A percentile compares a stretch with the other conserved stretches of the same genome.
phyloP scores from a whole-genome alignment of 805 yeast genomes.

The Hanseniaspora thailandica region DNA sequence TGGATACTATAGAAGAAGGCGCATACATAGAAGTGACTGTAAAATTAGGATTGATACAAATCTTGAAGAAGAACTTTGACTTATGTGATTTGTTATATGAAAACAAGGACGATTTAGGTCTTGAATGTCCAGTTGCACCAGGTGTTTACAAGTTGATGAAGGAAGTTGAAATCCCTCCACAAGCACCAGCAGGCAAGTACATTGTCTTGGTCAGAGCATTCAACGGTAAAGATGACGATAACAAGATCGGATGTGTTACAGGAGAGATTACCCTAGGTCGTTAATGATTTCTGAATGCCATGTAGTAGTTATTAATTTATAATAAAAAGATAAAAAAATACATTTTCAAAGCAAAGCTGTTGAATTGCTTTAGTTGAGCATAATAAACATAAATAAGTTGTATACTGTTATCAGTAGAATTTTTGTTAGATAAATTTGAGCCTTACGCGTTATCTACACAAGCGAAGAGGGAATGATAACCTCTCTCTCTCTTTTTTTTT shows the following conservation, averaged over 20 bases:
- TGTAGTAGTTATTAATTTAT: too few species aligned
- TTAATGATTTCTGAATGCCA: too few species aligned
- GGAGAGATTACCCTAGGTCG: slow-evolving; percentile 46
- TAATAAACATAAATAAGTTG: too few species aligned
- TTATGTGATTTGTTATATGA: slow-evolving; percentile 77
- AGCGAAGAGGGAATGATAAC: too few species aligned
- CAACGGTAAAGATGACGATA: slow-evolving; percentile 57
- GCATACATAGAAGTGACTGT: slow-evolving; percentile 93
- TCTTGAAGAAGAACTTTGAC: slow-evolving; percentile 82
- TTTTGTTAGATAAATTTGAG: too few species aligned
- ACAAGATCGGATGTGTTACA: slow-evolving; percentile 66
- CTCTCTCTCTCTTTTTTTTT: too few species aligned
- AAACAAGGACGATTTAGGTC: slow-evolving; percentile 42
- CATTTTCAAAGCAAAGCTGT: too few species aligned
- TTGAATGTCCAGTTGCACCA: slow-evolving; percentile 67
- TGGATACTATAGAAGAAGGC: slow-evolving; percentile 56
- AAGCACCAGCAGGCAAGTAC: slow-evolving; percentile 93
- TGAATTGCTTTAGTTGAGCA: too few species aligned
- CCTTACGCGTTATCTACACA: too few species aligned
- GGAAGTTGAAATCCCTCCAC: slow-evolving; percentile 70
- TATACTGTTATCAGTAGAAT: too few species aligned
- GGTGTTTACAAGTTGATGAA: slow-evolving; percentile 61
- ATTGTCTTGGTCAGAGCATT: slow-evolving; percentile 79
- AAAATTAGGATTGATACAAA: slow-evolving; percentile 78
- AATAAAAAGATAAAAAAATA: too few species aligned